Conservation (phyloP, 495 filamentous ascomycete genomes). For the Annulohypoxylon nitens region DNA sequence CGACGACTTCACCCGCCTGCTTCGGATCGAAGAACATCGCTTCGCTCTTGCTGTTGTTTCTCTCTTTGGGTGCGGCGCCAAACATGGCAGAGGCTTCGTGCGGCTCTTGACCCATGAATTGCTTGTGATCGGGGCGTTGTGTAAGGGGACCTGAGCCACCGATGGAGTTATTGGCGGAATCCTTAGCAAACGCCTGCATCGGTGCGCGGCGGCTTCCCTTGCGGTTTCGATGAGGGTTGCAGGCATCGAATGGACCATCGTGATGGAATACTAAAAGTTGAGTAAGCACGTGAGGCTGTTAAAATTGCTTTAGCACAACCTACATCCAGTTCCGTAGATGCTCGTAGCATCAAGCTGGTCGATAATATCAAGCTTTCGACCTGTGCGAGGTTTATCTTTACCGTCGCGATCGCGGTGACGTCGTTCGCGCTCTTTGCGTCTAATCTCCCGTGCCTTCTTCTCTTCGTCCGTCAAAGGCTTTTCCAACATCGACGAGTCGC, state of each 20-base stretch:
- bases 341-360: constrained; percentile 98
- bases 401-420: constrained; percentile 73
- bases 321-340: constrained; percentile 95
- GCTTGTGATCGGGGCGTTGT: constrained; percentile 81
- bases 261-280: constrained; percentile 87
- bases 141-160: constrained; percentile 90
- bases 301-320: constrained; percentile 54
- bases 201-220: constrained; percentile 86
- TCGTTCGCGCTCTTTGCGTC: constrained; percentile 76
- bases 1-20: constrained; percentile 73
- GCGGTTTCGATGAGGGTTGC: constrained; percentile 94
- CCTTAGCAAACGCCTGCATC: constrained; percentile 96
- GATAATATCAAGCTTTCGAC: constrained; percentile 87
- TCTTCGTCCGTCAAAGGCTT: constrained; percentile 80
- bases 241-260: constrained; percentile 97
- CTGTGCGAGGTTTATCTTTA: constrained; percentile 67
- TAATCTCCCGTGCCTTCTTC: constrained; percentile 76
- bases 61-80: constrained; percentile 52
- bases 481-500: constrained; percentile 90
- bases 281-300: constrained; percentile 14
- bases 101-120: constrained; percentile 81
- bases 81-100: constrained; percentile 91
- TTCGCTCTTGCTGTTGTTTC: constrained; percentile 53
- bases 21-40: constrained; percentile 64
- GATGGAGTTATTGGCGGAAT: constrained; percentile 89